Evolutionary conservation across 140 eudicot species (phyloP), one percentile per base, ranked within the genome.

Genomic region (Anethum foeniculum): DNA sequence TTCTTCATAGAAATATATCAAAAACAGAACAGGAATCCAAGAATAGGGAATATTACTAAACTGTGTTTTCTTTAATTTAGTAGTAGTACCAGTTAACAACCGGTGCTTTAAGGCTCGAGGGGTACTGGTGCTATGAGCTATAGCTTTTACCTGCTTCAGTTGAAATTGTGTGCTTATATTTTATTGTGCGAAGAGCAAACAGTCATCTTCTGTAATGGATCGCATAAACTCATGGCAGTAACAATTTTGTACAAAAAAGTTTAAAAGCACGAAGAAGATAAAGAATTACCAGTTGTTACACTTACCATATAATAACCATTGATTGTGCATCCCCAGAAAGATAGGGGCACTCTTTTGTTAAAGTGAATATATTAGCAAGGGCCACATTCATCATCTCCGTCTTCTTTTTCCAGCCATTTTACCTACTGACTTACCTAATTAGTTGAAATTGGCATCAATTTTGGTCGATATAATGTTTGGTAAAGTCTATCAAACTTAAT

Each of bases 351-450:
- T 62, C 69, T 62, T 62, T 62, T 62, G 69, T 11, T 62, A 60
- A 60, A 60, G 68, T 9, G 34, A 15, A 62, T 7, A 67, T 32
- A 30, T 67, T 67, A 30, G 74, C 34, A n/a, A 32, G 69, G 69
- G 16, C 69, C 69, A 60, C 16, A 25, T 60, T 60, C 69, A 60
- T 60, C 69, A 67, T 67, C 73, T 2, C 73, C 43, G 0, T 67
- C 81, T 83, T 67, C 85, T 51, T 80, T 85, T 80, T 90, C 88
- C 86, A 10, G 16, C 36, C 69, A 62, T 25, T 25, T 25, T 62
- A 62, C 69, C 69, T 78, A 67, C 43, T 6, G 10, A 32, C 1
- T 67, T 67, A 30, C 74, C 91, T 85, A 87, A 76, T 85, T 52
- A 77, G 77, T 82, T 73, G 88, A 84, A 84, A 80, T 30, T 13